phyloP scores from a whole-genome alignment of 2,329 filamentous ascomycete species.

The Coniella lustricola region DNA sequence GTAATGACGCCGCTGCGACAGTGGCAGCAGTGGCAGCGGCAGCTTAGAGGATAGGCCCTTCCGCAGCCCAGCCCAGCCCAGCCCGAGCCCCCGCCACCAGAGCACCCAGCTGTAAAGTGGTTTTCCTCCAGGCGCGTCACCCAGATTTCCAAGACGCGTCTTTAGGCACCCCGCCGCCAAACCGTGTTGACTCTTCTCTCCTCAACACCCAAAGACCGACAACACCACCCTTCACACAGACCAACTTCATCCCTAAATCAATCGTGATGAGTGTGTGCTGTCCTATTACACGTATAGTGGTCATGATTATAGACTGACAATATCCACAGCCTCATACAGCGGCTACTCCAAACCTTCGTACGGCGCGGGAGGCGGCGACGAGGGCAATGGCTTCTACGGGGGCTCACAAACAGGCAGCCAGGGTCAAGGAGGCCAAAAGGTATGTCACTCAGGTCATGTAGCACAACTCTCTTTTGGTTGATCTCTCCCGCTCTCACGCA shows the following conservation, averaged over 20 bases:
- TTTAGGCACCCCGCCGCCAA: constrained; percentile 3
- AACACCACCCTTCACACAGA: neutral
- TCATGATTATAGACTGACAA: neutral
- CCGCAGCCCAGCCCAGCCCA: neutral
- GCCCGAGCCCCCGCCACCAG: neutral
- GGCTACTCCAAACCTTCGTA: constrained; percentile 42
- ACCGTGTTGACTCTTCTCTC: neutral
- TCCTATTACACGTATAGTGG: no score
- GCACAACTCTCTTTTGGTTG: no score
- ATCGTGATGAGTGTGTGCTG: constrained; percentile 14
- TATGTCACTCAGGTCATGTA: no score
- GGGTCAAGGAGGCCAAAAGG: constrained; percentile 22
- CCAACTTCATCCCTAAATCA: neutral
- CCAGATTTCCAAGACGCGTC: constrained; percentile 11
- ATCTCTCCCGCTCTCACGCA: no score
- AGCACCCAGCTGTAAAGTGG: constrained; percentile 12
- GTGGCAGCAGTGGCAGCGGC: no score
- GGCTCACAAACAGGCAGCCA: constrained; percentile 56
- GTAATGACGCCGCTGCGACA: no score
- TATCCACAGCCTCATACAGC: constrained; percentile 39
- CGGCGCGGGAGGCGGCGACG: constrained; percentile 50
- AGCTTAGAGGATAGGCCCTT: no score
- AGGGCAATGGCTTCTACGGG: constrained; percentile 54
- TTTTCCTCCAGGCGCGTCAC: constrained; percentile 14
- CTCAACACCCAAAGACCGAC: constrained; percentile 1